phyloP scores from a whole-genome alignment of 345 rosid genomes.

The Salix brachista region DNA sequence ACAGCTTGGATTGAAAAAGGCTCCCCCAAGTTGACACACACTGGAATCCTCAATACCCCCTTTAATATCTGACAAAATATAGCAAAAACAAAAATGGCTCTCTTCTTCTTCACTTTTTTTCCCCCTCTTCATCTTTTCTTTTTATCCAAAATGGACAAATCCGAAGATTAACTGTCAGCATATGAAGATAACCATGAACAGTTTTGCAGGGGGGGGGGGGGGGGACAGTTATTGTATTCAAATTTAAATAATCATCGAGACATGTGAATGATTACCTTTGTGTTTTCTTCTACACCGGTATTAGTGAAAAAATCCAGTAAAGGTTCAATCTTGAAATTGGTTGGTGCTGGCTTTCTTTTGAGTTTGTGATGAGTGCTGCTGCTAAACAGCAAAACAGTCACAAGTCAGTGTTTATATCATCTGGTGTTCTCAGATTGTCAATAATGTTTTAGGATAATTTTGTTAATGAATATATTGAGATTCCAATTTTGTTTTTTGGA shows the following conservation, averaged over 20 bases:
- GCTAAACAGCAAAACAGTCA: neutral
- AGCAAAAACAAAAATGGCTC: neutral
- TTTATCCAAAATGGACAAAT: slow-evolving; percentile 12
- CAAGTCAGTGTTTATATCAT: neutral
- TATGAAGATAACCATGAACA: slow-evolving; percentile 5
- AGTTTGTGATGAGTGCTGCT: neutral
- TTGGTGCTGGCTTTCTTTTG: neutral
- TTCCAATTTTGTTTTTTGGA: neutral
- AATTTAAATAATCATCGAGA: no score
- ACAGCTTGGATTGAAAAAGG: slow-evolving; percentile 42
- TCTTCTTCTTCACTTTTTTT: neutral
- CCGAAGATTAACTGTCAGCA: neutral
- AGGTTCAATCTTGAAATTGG: slow-evolving; percentile 4
- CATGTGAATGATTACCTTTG: slow-evolving; percentile 3
- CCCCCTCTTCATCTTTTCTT: neutral
- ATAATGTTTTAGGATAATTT: neutral
- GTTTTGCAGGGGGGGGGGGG: slow-evolving; percentile 2
- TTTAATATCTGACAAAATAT: slow-evolving; percentile 45
- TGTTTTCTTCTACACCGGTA: neutral
- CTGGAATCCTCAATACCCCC: slow-evolving; percentile 37
- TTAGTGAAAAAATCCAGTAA: neutral
- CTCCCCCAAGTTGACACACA: slow-evolving; percentile 35
- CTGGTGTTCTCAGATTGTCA: neutral
- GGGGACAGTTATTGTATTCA: neutral
- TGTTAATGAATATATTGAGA: no score